Evolutionary conservation across 495 filamentous ascomycete species (phyloP).

Genomic region (Trichodelitschia bisporula): DNA sequence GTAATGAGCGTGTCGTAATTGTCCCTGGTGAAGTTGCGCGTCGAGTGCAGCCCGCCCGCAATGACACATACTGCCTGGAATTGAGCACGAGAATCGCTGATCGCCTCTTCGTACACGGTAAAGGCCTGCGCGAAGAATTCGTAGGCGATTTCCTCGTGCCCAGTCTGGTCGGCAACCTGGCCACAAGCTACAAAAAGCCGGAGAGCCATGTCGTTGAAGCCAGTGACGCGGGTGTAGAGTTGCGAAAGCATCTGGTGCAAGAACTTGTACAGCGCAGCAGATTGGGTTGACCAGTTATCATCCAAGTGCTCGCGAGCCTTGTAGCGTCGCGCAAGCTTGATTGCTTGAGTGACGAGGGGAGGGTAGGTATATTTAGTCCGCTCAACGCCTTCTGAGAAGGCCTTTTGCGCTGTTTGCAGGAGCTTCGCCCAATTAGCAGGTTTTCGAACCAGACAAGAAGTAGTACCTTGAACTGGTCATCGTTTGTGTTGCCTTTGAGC

Average conservation of each 20-base stretch:
- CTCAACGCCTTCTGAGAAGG: constrained; percentile 81
- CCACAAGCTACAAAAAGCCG: constrained; percentile 79
- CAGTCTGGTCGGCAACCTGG: constrained; percentile 77
- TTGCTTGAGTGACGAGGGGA: constrained; percentile 67
- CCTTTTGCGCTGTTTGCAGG: constrained; percentile 68
- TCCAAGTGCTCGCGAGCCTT: constrained; percentile 85
- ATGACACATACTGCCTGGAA: constrained; percentile 96
- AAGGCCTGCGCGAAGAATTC: constrained; percentile 98
- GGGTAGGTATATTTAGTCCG: constrained; percentile 88
- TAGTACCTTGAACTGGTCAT: constrained; percentile 63
- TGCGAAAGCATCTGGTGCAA: constrained; percentile 66
- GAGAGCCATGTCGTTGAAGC: constrained; percentile 62
- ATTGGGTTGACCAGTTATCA: constrained; percentile 82
- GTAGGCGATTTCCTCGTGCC: constrained; percentile 86
- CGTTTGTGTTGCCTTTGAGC: constrained; percentile 59
- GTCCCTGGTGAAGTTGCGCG: constrained; percentile 73
- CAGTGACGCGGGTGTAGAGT: constrained; percentile 72
- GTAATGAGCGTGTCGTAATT: constrained; percentile 98
- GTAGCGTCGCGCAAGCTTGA: constrained; percentile 73
- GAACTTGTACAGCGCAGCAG: constrained; percentile 78
- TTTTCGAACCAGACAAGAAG: neutral
- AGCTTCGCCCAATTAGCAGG: constrained; percentile 24
- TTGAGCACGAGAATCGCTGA: constrained; percentile 84
- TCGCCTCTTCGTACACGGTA: constrained; percentile 88
- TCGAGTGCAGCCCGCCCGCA: constrained; percentile 64